phyloP scores from a whole-genome alignment of 108 stramenopile genomes.

The Schizochytrium sp. region DNA sequence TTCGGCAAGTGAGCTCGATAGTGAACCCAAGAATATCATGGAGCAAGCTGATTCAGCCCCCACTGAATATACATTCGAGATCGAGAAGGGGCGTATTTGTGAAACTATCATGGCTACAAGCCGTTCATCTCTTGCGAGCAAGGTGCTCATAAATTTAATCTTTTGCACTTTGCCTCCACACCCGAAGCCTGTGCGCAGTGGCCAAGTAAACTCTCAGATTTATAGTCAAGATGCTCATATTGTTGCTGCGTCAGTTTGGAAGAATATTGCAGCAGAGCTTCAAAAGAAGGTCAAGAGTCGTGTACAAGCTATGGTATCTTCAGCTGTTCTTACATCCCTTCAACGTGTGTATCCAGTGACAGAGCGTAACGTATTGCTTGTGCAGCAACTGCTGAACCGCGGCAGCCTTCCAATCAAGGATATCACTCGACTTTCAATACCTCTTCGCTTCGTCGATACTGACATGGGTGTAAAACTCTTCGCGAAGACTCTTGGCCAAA shows the following conservation, averaged over 20 bases:
- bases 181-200: neutral
- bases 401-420: neutral
- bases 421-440: conserved; percentile 19
- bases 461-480: conserved; percentile 16
- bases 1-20: neutral
- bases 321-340: conserved; percentile 7
- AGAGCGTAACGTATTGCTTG: neutral
- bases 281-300: neutral
- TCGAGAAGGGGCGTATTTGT: conserved; percentile 20
- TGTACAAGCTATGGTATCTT: conserved; percentile 53
- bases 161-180: conserved; percentile 31
- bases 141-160: conserved; percentile 29
- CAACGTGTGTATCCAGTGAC: conserved; percentile 48
- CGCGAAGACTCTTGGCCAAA: neutral
- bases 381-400: neutral
- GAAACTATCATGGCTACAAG: neutral
- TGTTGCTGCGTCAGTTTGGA: neutral
- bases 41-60: neutral
- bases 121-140: neutral
- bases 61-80: neutral
- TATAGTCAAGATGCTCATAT: neutral
- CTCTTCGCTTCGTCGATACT: neutral
- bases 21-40: neutral
- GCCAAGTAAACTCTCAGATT: neutral
- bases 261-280: neutral